Conservation (phyloP, 192 early-diverging fungal genomes). For the Coemansia sp. region DNA sequence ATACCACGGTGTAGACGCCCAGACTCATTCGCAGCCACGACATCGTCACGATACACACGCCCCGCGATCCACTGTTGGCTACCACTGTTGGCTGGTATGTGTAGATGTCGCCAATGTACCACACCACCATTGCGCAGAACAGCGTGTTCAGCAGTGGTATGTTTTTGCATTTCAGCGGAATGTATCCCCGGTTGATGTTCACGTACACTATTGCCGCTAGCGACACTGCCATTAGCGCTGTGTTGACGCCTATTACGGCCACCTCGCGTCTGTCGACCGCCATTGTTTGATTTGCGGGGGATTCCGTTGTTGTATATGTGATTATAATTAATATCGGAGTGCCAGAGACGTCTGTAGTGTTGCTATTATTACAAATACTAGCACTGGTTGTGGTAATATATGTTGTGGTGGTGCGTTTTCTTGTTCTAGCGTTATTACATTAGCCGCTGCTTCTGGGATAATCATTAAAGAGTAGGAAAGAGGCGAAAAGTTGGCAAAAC, state of each 20-base stretch:
- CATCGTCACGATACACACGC: constrained; percentile 36
- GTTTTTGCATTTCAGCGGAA: constrained; percentile 49
- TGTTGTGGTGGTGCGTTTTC: too few species aligned
- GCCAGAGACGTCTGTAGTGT: too few species aligned
- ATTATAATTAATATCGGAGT: background rate
- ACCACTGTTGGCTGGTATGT: constrained; percentile 39
- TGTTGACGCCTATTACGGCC: constrained; percentile 35
- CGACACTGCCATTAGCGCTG: constrained; percentile 20
- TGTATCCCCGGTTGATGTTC: constrained; percentile 37
- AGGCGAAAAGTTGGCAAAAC: too few species aligned
- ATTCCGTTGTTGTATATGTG: background rate
- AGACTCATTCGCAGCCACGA: constrained; percentile 49
- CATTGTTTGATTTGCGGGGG: background rate
- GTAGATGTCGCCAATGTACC: constrained; percentile 49
- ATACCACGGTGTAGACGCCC: constrained; percentile 31
- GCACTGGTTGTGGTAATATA: too few species aligned
- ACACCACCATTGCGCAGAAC: constrained; percentile 24
- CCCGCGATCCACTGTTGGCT: constrained; percentile 10
- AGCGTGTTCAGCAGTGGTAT: constrained; percentile 38
- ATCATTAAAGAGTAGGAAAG: too few species aligned
- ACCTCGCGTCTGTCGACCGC: constrained; percentile 27
- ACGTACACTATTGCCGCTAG: constrained; percentile 20
- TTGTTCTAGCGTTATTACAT: too few species aligned
- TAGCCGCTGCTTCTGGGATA: too few species aligned
- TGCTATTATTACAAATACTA: too few species aligned